Evolutionary conservation across 2,329 filamentous ascomycete genomes (phyloP), one percentile per base, ranked within the genome.

Genomic region (Aaosphaeria arxii): DNA sequence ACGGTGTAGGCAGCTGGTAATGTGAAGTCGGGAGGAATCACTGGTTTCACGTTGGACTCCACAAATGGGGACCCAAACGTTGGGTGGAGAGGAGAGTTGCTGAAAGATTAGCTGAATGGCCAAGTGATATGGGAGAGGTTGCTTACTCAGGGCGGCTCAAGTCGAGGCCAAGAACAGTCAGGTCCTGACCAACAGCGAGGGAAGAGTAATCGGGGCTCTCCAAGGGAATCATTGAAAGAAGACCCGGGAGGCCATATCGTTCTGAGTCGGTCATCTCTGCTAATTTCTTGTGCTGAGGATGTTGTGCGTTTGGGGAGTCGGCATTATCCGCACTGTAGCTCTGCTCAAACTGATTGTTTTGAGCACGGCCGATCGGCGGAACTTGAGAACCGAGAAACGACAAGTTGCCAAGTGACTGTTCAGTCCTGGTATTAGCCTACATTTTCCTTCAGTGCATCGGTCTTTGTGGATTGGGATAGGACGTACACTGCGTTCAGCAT

Each of bases 1-100:
- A 87, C 84, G 7, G 76, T 82, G 63, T 87, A 87, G 50, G 83
- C 85, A 36, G 75, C 71, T 4, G 84, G 84, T 7, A 87, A 71
- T 7, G 74, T 77, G 64, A 83, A 87, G 52, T 86, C 82, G 17
- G 83, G 81, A 39, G 67, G 57, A 50, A 86, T 80, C 40, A 85
- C 71, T 13, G 82, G 80, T 24, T 81, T 78, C 40, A 77, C 77
- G 52, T 78, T 77, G 28, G 77, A 74, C 40, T 82, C 78, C 43
- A 81, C 80, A 58, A 86, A 86, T 5, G 83, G 82, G 4, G 81
- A 81, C 29, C 80, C 77, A 62, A 86, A 87, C 2, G 79, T 82
- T n/a, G 80, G 78, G 61, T 84, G 80, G 40, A 87, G 67, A 30
- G 83, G 82, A 50, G 78, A 81, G 55, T 65, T 67, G 46, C 66